Conservation (phyloP, 345 rosid species). For the Euphorbia peplus region DNA sequence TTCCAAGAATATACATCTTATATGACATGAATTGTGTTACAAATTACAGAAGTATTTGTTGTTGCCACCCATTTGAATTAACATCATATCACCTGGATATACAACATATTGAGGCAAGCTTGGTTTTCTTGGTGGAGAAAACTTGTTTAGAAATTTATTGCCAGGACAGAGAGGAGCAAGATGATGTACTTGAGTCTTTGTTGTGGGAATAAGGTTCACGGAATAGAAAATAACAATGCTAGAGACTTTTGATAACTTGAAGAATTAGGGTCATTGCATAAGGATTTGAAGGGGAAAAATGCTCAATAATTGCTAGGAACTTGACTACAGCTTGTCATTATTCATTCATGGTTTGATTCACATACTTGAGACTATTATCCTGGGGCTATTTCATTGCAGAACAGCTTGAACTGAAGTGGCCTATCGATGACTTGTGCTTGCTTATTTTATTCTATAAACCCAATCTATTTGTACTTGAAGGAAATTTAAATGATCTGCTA, state of each 20-base stretch:
- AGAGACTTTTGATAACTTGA: neutral
- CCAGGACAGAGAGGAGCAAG: neutral
- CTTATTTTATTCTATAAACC: neutral
- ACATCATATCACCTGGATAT: neutral
- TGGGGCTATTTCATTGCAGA: too few species aligned
- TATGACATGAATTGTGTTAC: neutral
- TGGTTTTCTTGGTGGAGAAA: neutral
- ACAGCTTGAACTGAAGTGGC: neutral
- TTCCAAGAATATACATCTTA: neutral
- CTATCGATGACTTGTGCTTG: neutral
- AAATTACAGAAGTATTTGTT: neutral
- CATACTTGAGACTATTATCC: too few species aligned
- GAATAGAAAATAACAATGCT: neutral
- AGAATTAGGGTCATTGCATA: neutral
- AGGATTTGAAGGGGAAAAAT: neutral
- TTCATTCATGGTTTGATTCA: neutral
- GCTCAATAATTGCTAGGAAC: neutral
- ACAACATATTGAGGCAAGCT: neutral
- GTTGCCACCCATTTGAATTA: neutral
- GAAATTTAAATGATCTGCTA: neutral
- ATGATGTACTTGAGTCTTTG: neutral
- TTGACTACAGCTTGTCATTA: neutral
- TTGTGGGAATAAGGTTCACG: neutral
- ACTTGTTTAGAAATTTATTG: neutral
- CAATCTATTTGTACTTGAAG: neutral